Base-by-base conservation (phyloP, 768 basidiomycete genomes). In the Leucocoprinus leucothites region DNA sequence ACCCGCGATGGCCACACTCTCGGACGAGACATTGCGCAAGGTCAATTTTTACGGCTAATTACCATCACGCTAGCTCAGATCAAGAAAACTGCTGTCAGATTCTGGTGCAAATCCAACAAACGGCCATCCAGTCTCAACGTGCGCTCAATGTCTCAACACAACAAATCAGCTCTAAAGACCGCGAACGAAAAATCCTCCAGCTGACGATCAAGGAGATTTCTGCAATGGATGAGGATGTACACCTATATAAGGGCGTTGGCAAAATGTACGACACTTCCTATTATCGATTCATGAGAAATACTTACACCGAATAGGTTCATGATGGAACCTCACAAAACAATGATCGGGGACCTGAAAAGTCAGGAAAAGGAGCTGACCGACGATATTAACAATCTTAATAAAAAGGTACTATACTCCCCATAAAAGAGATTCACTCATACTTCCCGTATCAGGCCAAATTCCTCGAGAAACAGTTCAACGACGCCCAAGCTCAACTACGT, bases 211-310 rank as follows among this genome's bases (percentile, higher is more conserved):
- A 87, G 60, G 94, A 98, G 68, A 84, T 98, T 58, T 76, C 74
- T 28, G 74, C 78, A 34, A 81, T 94, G 48, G 77, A 84, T 60
- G 82, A 82, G 24, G 79, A 88, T 57, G 86, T 89, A 11, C 91
- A 88, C 64, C 73, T 97, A 63, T 98, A 95, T 74, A 94, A 89
- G 64, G 95, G 95, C 45, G 91, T 98, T 43, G 95, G 95, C 28
- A 98, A 98, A 73, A 96, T 96, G 95, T 95, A 60, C 58, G 82
- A 60, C 21, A 7, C n/a, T n/a, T 48, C 19, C 21, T 42, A 26
- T 31, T 26, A 18, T 14, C 65, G 26, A 53, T 61, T 19, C 47
- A 24, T 13, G 13, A 28, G 7, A 24, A 28, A 8, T 31, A 25
- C 42, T 34, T 40, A 21, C 19, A 48, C 13, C 22, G 7, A 5